Base-by-base conservation (phyloP, 2,329 filamentous ascomycete species). In the Claviceps sp. region DNA sequence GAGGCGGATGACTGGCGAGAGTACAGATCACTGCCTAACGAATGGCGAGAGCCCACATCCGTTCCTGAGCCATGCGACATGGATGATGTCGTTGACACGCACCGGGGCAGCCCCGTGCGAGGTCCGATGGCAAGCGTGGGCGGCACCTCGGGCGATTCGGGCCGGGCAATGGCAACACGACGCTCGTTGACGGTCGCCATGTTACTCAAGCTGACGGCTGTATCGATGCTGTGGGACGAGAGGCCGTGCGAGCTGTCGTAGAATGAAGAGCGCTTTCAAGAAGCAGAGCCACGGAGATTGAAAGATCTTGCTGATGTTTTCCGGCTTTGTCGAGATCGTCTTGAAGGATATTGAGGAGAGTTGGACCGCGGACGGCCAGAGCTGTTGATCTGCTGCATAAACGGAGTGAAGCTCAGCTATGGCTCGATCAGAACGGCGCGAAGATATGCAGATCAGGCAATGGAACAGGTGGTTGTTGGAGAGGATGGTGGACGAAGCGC, bases 1-100 rank as follows among this genome's bases (percentile, higher is more conserved):
- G 78, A 82, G 40, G 71, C 73, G n/a, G 81, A 84, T 14, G 82
- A 85, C 52, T 81, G 77, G 53, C 79, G 80, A 55, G 74, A 76
- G 48, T 57, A 56, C 38, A 75, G 67, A 53, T 74, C 66, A 72
- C 82, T 72, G 63, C 77, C 72, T 20, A 81, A 65, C 3, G 79
- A 82, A 55, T 81, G 74, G 48, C 77, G 71, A 45, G 70, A 69
- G 48, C 69, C 67, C 42, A 65, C 67, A 59, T 78, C 69, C 56
- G 72, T 74, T 54, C 70, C 73, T 14, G 78, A 81, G 52, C 72
- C 72, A 54, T 76, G 72, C 9, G 79, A 83, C 26, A 77, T 73
- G 47, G 81, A 78, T 16, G 80, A 82, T 14, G 76, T 73, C 16
- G 74, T 75, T 1, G 83, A 89, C 37, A 85, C 68, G 57, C 78